These are phyloP conservation scores for Fusarium azukiicola DNA, from an alignment of 2,329 filamentous ascomycete genomes.

Conservation along the genomic window DNA sequence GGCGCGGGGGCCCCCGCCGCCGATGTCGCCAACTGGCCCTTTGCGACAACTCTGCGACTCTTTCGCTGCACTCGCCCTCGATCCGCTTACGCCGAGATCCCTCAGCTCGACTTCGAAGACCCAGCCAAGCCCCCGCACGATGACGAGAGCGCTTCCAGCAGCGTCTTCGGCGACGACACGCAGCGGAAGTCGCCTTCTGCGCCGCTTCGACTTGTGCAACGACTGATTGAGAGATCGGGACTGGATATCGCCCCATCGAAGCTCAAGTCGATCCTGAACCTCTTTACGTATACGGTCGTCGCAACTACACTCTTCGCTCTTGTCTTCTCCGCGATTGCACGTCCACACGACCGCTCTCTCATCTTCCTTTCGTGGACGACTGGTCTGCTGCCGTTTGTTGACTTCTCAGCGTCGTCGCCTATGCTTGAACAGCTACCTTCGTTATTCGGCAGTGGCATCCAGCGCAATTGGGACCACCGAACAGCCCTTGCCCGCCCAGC, in stretches of 20 bases:
- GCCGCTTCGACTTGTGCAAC: neutral
- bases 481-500: conserved; percentile 54
- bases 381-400: conserved; percentile 59
- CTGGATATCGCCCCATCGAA: neutral
- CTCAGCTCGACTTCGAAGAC: conserved; percentile 51
- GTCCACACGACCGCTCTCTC: conserved; percentile 57
- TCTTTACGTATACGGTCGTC: conserved; percentile 14
- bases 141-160: neutral
- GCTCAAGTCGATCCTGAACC: neutral
- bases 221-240: neutral
- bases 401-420: conserved; percentile 55
- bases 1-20: too few species aligned
- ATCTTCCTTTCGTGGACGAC: conserved; percentile 62
- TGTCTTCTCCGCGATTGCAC: conserved; percentile 45
- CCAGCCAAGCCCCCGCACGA: conserved; percentile 20
- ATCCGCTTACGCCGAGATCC: conserved; percentile 45
- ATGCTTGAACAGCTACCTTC: conserved; percentile 52
- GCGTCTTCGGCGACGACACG: neutral
- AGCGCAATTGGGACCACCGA: conserved; percentile 53
- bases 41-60: conserved; percentile 36
- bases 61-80: conserved; percentile 10
- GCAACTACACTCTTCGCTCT: conserved; percentile 42
- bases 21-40: conserved; percentile 54
- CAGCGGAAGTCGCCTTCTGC: neutral
- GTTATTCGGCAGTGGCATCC: conserved; percentile 47